Percentiles rank a stretch among this genome's conserved stretches.
Conservation (phyloP, 352 stramenopile species). For the Thalassiosira hispida region DNA sequence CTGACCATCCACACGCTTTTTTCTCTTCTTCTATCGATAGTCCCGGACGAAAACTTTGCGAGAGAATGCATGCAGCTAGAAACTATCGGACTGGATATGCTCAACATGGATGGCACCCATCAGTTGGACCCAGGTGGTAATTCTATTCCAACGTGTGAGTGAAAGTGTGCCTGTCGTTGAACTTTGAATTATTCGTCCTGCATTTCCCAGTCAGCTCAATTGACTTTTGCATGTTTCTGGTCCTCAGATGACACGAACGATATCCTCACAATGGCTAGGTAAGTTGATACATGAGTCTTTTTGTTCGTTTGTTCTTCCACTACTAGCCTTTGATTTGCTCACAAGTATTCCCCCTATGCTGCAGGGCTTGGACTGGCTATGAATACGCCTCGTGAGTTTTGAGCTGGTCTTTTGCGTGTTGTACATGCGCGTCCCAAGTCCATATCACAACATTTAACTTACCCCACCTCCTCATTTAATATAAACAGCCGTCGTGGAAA, state of each 20-base stretch:
- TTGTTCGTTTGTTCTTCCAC: background rate
- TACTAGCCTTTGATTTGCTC: slow-evolving; percentile 6
- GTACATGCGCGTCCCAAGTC: too few relatives aligned
- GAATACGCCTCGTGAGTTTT: slow-evolving; percentile 26
- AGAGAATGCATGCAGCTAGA: background rate
- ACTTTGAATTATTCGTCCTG: too few relatives aligned
- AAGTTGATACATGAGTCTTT: background rate
- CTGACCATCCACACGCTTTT: slow-evolving; percentile 2
- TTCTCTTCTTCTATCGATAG: background rate
- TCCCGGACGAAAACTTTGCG: slow-evolving; percentile 45
- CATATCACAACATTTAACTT: too few relatives aligned
- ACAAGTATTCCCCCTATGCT: background rate
- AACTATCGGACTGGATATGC: slow-evolving; percentile 57
- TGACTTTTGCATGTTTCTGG: background rate
- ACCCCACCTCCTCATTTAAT: too few relatives aligned
- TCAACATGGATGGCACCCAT: slow-evolving; percentile 57
- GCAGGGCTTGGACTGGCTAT: slow-evolving; percentile 80
- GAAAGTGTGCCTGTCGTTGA: background rate
- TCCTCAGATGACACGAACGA: slow-evolving; percentile 63
- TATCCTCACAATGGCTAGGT: slow-evolving; percentile 65
- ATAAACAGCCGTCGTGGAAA: slow-evolving; percentile 49
- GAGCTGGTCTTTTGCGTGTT: too few relatives aligned
- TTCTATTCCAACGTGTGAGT: background rate
- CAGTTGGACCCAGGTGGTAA: background rate
- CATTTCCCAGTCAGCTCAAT: background rate